Percentiles rank a stretch among this genome's conserved stretches.
Conservation (phyloP, 169 alveolate species). For the Plasmodium berghei region DNA sequence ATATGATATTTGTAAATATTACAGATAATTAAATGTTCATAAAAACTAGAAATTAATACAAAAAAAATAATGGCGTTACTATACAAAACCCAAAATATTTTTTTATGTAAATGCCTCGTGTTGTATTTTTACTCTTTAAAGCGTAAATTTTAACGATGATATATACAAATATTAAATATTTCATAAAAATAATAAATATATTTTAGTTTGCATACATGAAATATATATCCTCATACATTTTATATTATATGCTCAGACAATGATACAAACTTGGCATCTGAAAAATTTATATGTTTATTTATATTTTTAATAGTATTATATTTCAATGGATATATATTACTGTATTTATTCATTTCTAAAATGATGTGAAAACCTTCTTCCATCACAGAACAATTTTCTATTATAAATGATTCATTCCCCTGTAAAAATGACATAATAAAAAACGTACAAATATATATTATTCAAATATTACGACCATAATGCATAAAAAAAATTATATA, state of each 20-base stretch:
- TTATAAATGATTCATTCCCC: conserved; percentile 23
- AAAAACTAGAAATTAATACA: too few relatives aligned
- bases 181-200: too few relatives aligned
- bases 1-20: too few relatives aligned
- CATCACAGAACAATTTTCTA: conserved; percentile 25
- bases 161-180: too few relatives aligned
- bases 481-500: not conserved
- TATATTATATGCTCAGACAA: conserved; percentile 8
- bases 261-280: conserved; percentile 50
- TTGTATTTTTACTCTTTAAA: too few relatives aligned
- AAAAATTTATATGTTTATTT: conserved; percentile 41
- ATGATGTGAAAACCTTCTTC: conserved; percentile 37
- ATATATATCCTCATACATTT: not conserved
- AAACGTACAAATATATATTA: conserved; percentile 1
- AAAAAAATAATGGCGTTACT: too few relatives aligned
- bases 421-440: conserved; percentile 6
- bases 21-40: too few relatives aligned
- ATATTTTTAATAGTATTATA: conserved; percentile 42
- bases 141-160: too few relatives aligned
- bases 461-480: too few relatives aligned
- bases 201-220: too few relatives aligned
- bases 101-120: too few relatives aligned
- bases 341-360: conserved; percentile 48
- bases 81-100: too few relatives aligned
- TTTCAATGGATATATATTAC: conserved; percentile 37